Base-by-base conservation (phyloP, 208 protist genomes). In the Trypanosoma congolense region DNA sequence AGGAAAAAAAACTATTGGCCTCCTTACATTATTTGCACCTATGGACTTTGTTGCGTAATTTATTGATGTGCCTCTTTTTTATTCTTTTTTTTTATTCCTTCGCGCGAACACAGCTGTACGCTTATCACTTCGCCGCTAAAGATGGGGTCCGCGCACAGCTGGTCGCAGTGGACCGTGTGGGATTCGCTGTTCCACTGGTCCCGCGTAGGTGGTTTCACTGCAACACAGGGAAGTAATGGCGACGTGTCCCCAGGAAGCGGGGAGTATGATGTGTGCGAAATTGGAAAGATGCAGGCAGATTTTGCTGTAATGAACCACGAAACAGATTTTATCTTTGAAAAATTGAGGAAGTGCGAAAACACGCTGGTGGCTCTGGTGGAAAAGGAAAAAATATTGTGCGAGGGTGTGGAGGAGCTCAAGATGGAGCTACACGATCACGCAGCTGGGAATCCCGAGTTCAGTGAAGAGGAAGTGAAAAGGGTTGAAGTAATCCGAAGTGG, bases 361-460 rank as follows among this genome's bases (percentile, higher is more conserved):
- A 25, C 51, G 14, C 24, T 65, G 4, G 26, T 18, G 38, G 22
- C 31, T 0, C n/a, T 65, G 10, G 35, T 44, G 1, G 18, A 40
- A 36, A 65, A 58, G 24, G 59, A 57, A 26, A 2, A 56, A 31
- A 22, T 24, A 19, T 25, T 65, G 14, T 35, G 51, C n/a, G 50
- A 65, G 28, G 59, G 24, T 6, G 25, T 65, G 19, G 59, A 65
- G 31, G 41, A 5, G 26, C 25, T 58, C 1, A 3, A 56, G 22
- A 64, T 64, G 57, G 36, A 33, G 18, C 54, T 56, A 30, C 47
- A 64, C 31, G 57, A 64, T 16, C 29, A 14, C 30, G 28, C 18
- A 1, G 18, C 9, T 49, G 49, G 4, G 21, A 44, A 3, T 4
- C 18, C 47, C 8, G 25, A 36, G 16, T 41, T 9, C 6, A 18